phyloP scores from a whole-genome alignment of 331 rosid genomes.

The Cydonia oblonga region DNA sequence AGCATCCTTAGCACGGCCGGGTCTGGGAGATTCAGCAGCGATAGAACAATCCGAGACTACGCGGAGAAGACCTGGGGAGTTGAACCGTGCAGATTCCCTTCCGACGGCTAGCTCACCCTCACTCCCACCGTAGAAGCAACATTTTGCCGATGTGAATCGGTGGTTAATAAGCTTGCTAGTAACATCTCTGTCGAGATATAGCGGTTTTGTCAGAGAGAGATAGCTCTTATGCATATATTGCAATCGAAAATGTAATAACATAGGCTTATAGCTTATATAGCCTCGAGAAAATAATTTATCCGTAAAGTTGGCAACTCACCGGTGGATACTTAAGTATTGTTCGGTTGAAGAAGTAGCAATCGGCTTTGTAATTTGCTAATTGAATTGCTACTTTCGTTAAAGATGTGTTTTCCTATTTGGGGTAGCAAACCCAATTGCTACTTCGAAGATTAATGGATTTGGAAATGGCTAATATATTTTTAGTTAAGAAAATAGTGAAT shows the following conservation, averaged over 20 bases:
- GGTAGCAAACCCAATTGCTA: no score
- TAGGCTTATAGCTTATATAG: neutral
- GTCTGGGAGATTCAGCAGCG: slow-evolving; percentile 69
- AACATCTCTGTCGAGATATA: neutral
- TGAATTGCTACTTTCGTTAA: no score
- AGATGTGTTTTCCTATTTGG: no score
- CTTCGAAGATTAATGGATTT: no score
- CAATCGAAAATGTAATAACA: neutral
- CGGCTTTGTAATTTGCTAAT: no score
- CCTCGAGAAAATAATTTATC: neutral
- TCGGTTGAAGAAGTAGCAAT: no score
- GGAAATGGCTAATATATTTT: no score
- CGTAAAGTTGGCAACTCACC: no score
- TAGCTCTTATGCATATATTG: neutral
- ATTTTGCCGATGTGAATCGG: neutral
- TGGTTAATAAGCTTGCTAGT: neutral
- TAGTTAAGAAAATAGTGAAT: no score
- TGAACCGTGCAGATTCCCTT: slow-evolving; percentile 63
- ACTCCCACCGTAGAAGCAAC: neutral
- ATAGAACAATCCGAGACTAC: slow-evolving; percentile 54
- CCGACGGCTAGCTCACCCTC: slow-evolving; percentile 13
- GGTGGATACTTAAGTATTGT: no score
- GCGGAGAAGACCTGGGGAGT: slow-evolving; percentile 62
- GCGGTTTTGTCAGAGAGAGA: neutral
- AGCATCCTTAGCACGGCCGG: slow-evolving; percentile 66